Evolutionary conservation across 768 basidiomycete genomes (phyloP), one percentile per base, ranked within the genome.

Genomic region (Fomitopsis serialis): DNA sequence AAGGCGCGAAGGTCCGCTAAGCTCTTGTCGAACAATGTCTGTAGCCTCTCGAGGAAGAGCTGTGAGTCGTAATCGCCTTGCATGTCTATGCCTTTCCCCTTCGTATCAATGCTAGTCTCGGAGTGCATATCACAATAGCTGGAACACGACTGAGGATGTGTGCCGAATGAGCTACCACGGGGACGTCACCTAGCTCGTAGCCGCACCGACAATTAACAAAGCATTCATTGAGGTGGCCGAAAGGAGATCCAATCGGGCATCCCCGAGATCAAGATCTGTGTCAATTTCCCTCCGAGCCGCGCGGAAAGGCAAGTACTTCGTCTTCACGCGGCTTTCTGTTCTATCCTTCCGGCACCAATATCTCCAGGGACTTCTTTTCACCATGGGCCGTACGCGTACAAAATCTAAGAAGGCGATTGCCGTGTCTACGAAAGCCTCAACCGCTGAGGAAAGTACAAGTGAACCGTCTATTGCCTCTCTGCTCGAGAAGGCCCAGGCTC

Each of bases 401-500:
- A 71, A 68, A 56, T 56, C 61, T n/a, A 57, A 57, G 43, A 70
- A 68, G 50, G 53, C 47, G 1, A 61, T 61, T 49, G 60, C 55
- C 3, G 48, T 57, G 13, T 42, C 40, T 1, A 53, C 54, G 8
- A 61, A 54, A 42, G 45, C 60, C 21, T 34, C 62, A 0, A 53
- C 63, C 0, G 45, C 68, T 12, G 61, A 67, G 15, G 64, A 71
- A 24, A 50, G 65, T 2, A 82, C 54, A 34, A 32, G 58, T 22
- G 27, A 46, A 5, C 65, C 63, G n/a, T 50, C 64, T 2, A 67
- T 80, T 50, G 50, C 74, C 10, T 72, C 84, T 11, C 72, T 92
- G 6, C 70, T 90, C 32, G 81, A 84, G 64, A 93, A 92, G 66
- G 84, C 89, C 0, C 89, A 90, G 63, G 73, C 78, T n/a, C 74